Percentiles rank a stretch among this genome's conserved stretches.
These are phyloP conservation scores for Annulohypoxylon bovei DNA, from an alignment of 495 filamentous ascomycete genomes.

Conservation along the genomic window DNA sequence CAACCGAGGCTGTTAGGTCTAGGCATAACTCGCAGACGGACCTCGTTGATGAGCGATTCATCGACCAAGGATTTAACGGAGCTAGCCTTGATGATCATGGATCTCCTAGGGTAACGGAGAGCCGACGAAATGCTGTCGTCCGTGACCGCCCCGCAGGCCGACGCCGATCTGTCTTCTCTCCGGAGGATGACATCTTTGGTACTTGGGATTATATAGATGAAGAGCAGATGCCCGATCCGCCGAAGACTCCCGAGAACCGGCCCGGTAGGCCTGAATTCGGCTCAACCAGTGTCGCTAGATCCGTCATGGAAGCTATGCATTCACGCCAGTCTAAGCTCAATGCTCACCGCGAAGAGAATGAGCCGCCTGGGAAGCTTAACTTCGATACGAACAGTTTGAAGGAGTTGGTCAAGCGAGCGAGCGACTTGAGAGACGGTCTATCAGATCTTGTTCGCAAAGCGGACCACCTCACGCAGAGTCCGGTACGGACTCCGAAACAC, in stretches of 20 bases:
- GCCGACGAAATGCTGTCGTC: constrained; percentile 51
- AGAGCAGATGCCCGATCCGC: constrained; percentile 40
- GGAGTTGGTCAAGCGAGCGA: constrained; percentile 85
- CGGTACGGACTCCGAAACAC: constrained; percentile 60
- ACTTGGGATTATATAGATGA: constrained; percentile 56
- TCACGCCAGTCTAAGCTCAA: constrained; percentile 63
- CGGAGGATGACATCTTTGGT: constrained; percentile 72
- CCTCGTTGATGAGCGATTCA: constrained; percentile 62
- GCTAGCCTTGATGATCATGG: constrained; percentile 50
- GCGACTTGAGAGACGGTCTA: constrained; percentile 74
- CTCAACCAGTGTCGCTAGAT: constrained; percentile 70
- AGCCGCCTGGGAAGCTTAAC: constrained; percentile 77
- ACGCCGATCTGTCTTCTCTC: constrained; percentile 68
- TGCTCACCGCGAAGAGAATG: constrained; percentile 49
- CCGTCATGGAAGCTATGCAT: constrained; percentile 86
- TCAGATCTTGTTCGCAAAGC: constrained; percentile 82
- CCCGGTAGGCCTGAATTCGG: constrained; percentile 39
- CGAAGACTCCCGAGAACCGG: constrained; percentile 52
- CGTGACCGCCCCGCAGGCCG: constrained; percentile 52
- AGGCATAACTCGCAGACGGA: constrained; percentile 37
- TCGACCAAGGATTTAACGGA: constrained; percentile 66
- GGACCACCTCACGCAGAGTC: constrained; percentile 74
- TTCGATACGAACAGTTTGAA: constrained; percentile 92
- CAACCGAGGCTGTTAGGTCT: constrained; percentile 54
- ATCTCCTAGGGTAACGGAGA: constrained; percentile 49